Evolutionary conservation across 2,329 filamentous ascomycete species (phyloP).

Genomic region (Ophiostoma novo-ulmi): DNA sequence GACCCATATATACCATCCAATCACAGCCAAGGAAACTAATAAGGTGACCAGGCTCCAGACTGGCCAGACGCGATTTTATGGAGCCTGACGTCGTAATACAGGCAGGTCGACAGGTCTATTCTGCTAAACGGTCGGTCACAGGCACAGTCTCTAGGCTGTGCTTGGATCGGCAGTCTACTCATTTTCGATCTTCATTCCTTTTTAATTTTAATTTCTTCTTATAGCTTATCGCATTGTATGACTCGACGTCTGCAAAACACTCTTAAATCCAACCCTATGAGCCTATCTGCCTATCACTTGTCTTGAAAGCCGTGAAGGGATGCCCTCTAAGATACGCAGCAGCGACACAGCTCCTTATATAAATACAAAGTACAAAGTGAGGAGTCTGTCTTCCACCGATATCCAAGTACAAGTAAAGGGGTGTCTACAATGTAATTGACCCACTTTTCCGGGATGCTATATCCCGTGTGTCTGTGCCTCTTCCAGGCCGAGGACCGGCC

Average conservation of each 20-base stretch:
- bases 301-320: neutral
- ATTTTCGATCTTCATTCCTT: neutral
- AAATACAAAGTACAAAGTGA: neutral
- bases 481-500: constrained; percentile 2
- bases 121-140: neutral
- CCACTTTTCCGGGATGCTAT: neutral
- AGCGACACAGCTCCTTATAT: neutral
- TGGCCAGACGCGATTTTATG: neutral
- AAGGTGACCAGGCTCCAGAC: neutral
- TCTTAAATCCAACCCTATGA: too few relatives aligned
- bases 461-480: constrained; percentile 2
- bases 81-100: constrained; percentile 9
- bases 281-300: neutral
- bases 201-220: neutral
- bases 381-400: neutral
- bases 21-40: neutral
- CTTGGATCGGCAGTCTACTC: neutral
- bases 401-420: neutral
- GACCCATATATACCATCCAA: neutral
- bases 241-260: neutral
- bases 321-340: neutral
- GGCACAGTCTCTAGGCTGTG: constrained; percentile 4
- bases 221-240: neutral
- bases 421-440: neutral
- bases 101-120: neutral